Evolutionary conservation across 495 filamentous ascomycete genomes (phyloP), one percentile per base, ranked within the genome.

Genomic region (Trichoderma orchidacearum): DNA sequence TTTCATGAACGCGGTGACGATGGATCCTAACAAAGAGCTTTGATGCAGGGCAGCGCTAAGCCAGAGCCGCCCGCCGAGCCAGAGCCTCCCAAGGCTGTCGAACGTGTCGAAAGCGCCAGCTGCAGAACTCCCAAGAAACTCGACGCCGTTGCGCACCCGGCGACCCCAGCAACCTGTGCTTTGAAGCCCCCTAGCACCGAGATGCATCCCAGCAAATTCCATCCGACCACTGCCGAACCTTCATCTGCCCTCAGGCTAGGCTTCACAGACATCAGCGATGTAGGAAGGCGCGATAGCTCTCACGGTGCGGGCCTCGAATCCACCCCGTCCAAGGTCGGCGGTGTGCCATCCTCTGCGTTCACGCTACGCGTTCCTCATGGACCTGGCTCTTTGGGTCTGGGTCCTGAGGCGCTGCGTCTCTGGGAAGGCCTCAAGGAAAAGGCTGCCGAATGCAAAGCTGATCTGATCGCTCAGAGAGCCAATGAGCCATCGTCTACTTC

Each of bases 161-260:
- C 72, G 0, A 70, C 72, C 17, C 62, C 66, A 28, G 57, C 63
- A 38, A 67, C 70, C n/a, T 72, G 72, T 11, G 68, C 77, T 8
- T 58, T 75, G 30, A 80, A 81, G 63, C 81, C 84, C 4, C 69
- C 83, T 45, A 73, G 72, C 54, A 77, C 81, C 31, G 85, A 89
- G 63, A 89, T 89, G 85, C 87, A 90, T 63, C 87, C 87, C 35
- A 86, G 81, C 76, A 85, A 85, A 64, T 80, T 75, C 30, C 85
- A 86, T 53, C 73, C 77, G 30, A 89, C 82, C 61, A 89, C 84
- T 58, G 79, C 78, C 31, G 53, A 55, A 25, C 77, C 78, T 4
- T 85, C 86, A 48, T 83, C 84, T 0, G 85, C 79, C 21, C 66
- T 87, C 45, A 73, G 84, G 36, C 70, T 87, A 51, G 85, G 85